Base-by-base conservation (phyloP, 345 rosid species). In the Populus euphratica region DNA sequence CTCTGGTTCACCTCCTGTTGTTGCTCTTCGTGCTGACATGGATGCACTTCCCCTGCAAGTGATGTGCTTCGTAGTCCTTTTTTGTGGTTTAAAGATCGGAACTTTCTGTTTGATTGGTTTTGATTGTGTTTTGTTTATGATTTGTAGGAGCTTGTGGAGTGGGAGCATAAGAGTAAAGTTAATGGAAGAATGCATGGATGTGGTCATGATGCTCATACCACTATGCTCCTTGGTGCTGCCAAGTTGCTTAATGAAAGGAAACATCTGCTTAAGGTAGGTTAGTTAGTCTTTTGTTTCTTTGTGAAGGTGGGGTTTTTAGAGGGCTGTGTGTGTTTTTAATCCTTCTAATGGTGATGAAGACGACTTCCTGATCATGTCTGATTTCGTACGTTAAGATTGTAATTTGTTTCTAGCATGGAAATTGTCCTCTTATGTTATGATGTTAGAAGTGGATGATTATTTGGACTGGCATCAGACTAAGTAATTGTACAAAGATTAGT, bases 161-260 rank as follows among this genome's bases (percentile, higher is more conserved):
- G 99, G 98, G 91, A 92, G 82, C 89, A 92, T 56, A 93, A 85
- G 91, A 91, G 98, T 80, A 92, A 89, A 81, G 80, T 86, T 44
- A 89, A 91, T 67, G 93, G 97, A 2, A 87, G 79, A 81, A 93
- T 95, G 99, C 98, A 95, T 68, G 96, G 87, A 7, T 93, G 98
- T 47, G 99, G 98, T 0, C 97, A 93, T 59, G 97, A 95, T 81
- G 87, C 90, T 25, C 97, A 91, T 70, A 88, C 96, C 8, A 86
- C 99, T 2, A 95, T 91, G 94, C 92, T 92, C 29, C 96, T 95
- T 50, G 99, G 99, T 38, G 96, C 98, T 68, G 97, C 98, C 27
- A 93, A 92, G 83, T 84, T 93, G 83, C 98, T 95, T 76, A 84
- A 81, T 80, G 88, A 88, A 77, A 93, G 91, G 49, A 81, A 91